These are phyloP conservation scores for Nigrograna mackinnonii DNA, from an alignment of 2,329 filamentous ascomycete genomes.

Conservation along the genomic window DNA sequence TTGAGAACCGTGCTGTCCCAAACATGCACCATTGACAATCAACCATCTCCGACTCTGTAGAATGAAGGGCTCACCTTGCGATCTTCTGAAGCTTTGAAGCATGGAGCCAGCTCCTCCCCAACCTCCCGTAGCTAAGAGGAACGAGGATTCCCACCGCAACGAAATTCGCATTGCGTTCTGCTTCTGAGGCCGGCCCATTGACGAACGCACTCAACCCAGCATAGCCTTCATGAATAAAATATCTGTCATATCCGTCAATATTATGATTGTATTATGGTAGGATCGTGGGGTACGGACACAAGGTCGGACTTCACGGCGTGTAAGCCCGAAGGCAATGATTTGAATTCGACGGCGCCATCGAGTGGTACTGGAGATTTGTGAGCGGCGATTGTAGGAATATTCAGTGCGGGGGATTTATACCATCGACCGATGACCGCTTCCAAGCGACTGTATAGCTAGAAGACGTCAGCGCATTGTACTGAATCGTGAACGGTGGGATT, in stretches of 20 bases:
- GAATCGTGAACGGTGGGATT: no score
- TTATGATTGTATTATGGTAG: background rate
- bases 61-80: slow-evolving; percentile 59
- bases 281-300: slow-evolving; percentile 47
- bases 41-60: background rate
- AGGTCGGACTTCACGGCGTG: slow-evolving; percentile 88
- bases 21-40: no score
- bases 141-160: slow-evolving; percentile 89
- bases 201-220: slow-evolving; percentile 92
- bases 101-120: slow-evolving; percentile 89
- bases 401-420: slow-evolving; percentile 49
- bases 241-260: slow-evolving; percentile 57
- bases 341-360: slow-evolving; percentile 91
- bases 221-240: slow-evolving; percentile 85
- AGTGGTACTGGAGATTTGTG: slow-evolving; percentile 55
- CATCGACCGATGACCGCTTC: slow-evolving; percentile 72
- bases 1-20: no score
- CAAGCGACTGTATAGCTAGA: slow-evolving; percentile 79
- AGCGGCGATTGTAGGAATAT: slow-evolving; percentile 4
- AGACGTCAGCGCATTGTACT: no score
- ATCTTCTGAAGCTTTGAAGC: slow-evolving; percentile 75
- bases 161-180: slow-evolving; percentile 86
- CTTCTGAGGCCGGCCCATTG: slow-evolving; percentile 78
- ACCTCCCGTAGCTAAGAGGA: slow-evolving; percentile 78
- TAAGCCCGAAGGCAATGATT: slow-evolving; percentile 89